A percentile compares a stretch with the other conserved stretches of the same genome.
Evolutionary conservation across 805 yeast genomes (phyloP).

Genomic region (Saturnispora hagleri): DNA sequence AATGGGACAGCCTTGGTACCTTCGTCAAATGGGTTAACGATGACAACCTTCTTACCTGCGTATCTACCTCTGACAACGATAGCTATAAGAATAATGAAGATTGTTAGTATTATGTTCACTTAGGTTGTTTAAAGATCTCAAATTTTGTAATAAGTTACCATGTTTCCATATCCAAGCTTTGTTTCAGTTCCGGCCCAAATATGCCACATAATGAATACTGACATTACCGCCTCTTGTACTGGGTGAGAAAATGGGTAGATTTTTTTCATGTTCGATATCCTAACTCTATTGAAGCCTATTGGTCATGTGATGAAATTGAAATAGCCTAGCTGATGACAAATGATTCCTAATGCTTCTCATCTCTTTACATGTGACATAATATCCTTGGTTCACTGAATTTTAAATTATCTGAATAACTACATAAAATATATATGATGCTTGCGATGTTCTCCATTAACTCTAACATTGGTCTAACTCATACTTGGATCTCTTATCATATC

Average conservation of each 20-base stretch:
- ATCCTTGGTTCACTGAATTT: background rate
- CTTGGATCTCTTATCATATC: background rate
- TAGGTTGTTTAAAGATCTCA: background rate
- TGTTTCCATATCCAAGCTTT: background rate
- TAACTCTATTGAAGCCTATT: too few species aligned
- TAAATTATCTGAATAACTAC: background rate
- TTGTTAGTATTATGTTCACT: background rate
- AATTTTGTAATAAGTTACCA: background rate
- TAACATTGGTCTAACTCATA: background rate
- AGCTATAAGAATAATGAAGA: conserved; percentile 39
- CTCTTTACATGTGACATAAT: too few species aligned
- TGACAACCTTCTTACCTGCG: conserved; percentile 99
- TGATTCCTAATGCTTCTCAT: background rate
- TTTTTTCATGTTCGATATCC: too few species aligned
- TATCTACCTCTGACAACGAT: conserved; percentile 99
- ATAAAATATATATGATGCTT: too few species aligned
- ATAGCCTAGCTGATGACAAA: background rate
- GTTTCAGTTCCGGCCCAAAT: too few species aligned
- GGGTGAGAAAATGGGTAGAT: too few species aligned
- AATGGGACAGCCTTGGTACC: conserved; percentile 98
- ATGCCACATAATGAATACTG: too few species aligned
- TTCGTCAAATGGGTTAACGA: conserved; percentile 96
- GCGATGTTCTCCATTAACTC: too few species aligned
- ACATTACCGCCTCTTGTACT: too few species aligned
- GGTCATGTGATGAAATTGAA: background rate